Conservation (phyloP, 2,329 filamentous ascomycete genomes). For the Paracorniculantispora psalliotae region DNA sequence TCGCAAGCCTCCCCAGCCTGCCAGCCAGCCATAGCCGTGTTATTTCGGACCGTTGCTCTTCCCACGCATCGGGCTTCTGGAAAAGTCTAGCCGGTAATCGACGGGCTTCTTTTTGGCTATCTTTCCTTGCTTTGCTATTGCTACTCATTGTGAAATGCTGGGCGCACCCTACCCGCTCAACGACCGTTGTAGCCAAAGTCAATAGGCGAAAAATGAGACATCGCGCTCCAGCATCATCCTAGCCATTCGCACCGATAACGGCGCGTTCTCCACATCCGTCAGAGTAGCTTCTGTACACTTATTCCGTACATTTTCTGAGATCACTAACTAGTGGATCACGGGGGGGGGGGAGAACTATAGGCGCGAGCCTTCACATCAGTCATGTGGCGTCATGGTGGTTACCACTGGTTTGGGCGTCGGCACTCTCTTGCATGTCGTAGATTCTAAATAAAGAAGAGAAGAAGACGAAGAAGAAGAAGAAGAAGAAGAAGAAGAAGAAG, state of each 20-base stretch:
- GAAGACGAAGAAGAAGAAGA: not conserved
- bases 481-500: not conserved
- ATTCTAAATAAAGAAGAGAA: not conserved
- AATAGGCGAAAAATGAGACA: too few species aligned
- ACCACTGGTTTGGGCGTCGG: too few species aligned
- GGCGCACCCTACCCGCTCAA: not conserved
- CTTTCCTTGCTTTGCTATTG: not conserved
- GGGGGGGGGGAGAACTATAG: not conserved
- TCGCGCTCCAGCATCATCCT: not conserved
- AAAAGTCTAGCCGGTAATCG: not conserved
- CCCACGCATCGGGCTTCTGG: not conserved
- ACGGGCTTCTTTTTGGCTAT: not conserved
- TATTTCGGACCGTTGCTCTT: conserved; percentile 4
- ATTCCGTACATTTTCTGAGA: not conserved
- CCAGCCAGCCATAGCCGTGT: not conserved
- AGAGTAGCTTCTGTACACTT: not conserved
- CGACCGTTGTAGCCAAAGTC: not conserved
- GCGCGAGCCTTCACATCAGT: not conserved
- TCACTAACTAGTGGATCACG: not conserved
- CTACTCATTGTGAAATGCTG: not conserved
- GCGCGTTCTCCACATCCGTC: not conserved
- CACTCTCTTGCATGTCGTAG: not conserved
- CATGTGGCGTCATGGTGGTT: not conserved
- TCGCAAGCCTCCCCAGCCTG: not conserved
- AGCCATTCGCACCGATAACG: not conserved